Conservation (phyloP, 116 monocot genomes). For the Thalassia testudinum region DNA sequence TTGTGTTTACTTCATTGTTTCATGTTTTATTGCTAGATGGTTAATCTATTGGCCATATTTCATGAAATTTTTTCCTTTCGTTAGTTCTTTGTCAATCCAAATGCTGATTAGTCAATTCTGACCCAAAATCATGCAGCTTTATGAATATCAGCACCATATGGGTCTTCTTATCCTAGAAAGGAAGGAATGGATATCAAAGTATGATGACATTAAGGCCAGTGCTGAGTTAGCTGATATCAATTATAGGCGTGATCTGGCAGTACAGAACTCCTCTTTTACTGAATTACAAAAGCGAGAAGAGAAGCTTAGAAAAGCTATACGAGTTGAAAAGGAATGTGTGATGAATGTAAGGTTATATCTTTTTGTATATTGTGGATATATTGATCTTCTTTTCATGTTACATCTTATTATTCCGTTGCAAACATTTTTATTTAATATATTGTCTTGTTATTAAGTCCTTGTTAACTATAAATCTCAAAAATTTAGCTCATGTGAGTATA, state of each 20-base stretch:
- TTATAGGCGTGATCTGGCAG: conserved; percentile 45
- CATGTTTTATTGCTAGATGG: too few relatives aligned
- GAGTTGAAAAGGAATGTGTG: conserved; percentile 71
- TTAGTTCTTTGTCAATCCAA: neutral
- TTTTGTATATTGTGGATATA: too few relatives aligned
- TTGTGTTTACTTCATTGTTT: too few relatives aligned
- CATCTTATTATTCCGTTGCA: too few relatives aligned
- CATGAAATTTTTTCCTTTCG: neutral
- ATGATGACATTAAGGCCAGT: conserved; percentile 53
- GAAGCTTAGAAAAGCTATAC: conserved; percentile 45
- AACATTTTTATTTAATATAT: too few relatives aligned
- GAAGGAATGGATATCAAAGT: conserved; percentile 60
- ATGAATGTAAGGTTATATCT: conserved; percentile 43
- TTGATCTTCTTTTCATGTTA: too few relatives aligned
- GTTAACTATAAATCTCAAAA: too few relatives aligned
- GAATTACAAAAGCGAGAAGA: conserved; percentile 65
- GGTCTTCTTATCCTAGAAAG: conserved; percentile 78
- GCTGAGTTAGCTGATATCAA: conserved; percentile 35
- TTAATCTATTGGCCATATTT: too few relatives aligned
- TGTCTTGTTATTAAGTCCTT: too few relatives aligned
- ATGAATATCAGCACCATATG: conserved; percentile 84
- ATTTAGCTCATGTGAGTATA: too few relatives aligned
- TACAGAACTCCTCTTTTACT: conserved; percentile 29
- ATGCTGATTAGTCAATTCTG: neutral
- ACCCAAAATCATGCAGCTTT: conserved; percentile 28